Evolutionary conservation across 139 green algal species (phyloP), one percentile per base, ranked within the genome.

Genomic region (Spirogloea muscicola): DNA sequence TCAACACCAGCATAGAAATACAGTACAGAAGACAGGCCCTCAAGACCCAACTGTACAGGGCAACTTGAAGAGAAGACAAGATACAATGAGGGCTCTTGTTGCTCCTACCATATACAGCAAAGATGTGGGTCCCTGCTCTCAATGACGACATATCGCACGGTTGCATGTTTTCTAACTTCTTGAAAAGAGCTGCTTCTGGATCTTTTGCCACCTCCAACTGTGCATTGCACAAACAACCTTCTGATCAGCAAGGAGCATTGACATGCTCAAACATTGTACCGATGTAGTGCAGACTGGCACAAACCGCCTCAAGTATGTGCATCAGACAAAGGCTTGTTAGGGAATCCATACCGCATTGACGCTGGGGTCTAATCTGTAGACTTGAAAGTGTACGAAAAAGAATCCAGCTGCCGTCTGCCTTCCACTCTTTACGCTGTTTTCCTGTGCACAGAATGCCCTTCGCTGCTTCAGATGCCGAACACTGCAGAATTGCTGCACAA

Each of bases 51-150:
- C n/a, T n/a, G n/a, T n/a, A n/a, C n/a, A n/a, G n/a, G n/a, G n/a
- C n/a, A n/a, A n/a, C n/a, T n/a, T n/a, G n/a, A n/a, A n/a, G n/a
- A n/a, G n/a, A n/a, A n/a, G n/a, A n/a, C n/a, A n/a, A n/a, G n/a
- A n/a, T n/a, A n/a, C n/a, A n/a, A n/a, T n/a, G n/a, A n/a, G n/a
- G n/a, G n/a, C n/a, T n/a, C n/a, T n/a, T n/a, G n/a, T n/a, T n/a
- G 36, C 59, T 34, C 64, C 16, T 43, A 77, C 72, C 72, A 58
- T 81, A 81, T n/a, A 81, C 72, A 5, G 63, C 72, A 69, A 81
- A 81, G 43, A 81, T 31, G 40, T 81, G 72, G 13, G 49, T 70
- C 25, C 72, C 72, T 25, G 51, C 46, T 9, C 37, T 55, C 10
- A 81, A 44, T 37, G 25, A 18, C 16, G 55, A 66, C 39, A 78